phyloP scores from a whole-genome alignment of 164 flowering plant species.

The Hamamelis virginiana region DNA sequence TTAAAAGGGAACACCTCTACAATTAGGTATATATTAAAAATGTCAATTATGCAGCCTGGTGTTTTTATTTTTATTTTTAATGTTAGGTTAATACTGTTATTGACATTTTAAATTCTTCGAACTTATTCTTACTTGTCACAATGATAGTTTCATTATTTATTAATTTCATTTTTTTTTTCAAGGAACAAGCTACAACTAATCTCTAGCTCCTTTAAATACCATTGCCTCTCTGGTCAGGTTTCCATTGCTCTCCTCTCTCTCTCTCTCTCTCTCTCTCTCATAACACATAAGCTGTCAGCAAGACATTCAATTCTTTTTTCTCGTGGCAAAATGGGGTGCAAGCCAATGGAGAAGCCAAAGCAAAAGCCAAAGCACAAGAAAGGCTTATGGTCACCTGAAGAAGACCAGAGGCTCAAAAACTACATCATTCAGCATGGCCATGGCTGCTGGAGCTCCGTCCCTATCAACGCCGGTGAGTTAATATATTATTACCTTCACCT shows the following conservation, averaged over 20 bases:
- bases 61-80: too few species aligned
- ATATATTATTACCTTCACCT: background rate
- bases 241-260: background rate
- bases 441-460: constrained; percentile 85
- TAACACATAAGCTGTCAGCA: background rate
- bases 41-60: too few species aligned
- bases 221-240: constrained; percentile 8
- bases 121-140: too few species aligned
- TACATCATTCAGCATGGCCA: constrained; percentile 63
- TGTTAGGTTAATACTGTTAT: too few species aligned
- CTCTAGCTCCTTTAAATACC: constrained; percentile 10
- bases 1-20: too few species aligned
- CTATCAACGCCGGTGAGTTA: constrained; percentile 62
- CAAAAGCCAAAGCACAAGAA: constrained; percentile 55
- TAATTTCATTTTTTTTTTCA: background rate
- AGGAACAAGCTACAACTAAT: constrained; percentile 16
- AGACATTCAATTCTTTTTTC: too few species aligned
- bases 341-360: constrained; percentile 38
- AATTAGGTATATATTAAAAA: too few species aligned
- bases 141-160: background rate
- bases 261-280: constrained; percentile 9
- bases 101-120: too few species aligned
- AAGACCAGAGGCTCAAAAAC: constrained; percentile 66
- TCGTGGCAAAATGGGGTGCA: constrained; percentile 45
- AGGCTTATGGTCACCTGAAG: constrained; percentile 95